Evolutionary conservation across 2,329 filamentous ascomycete species (phyloP), one percentile per base, ranked within the genome.

Genomic region (Xylariales sp.): DNA sequence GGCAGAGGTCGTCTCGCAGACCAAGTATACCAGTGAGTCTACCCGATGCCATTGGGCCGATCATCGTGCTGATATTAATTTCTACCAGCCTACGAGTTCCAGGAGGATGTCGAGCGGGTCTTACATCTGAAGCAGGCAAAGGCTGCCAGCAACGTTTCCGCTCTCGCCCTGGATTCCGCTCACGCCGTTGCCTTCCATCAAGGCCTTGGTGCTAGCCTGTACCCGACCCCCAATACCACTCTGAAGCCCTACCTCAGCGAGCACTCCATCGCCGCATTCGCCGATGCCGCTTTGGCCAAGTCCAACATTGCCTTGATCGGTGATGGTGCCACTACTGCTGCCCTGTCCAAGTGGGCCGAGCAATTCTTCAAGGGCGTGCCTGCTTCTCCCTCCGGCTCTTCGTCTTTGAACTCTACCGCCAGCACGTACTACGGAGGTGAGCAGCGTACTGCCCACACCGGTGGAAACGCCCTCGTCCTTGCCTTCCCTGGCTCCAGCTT

Each of bases 381-480:
- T 41, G 62, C 71, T 51, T 64, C 72, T 47, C 60, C 75, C 45
- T 63, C 66, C 51, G 65, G 69, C 57, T 67, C 72, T 54, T 64
- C 74, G 50, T 54, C 67, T 28, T 67, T 85, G 47, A 75, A 79
- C 60, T 69, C 71, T 45, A 66, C 78, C 50, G 72, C 85, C 47
- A 78, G 81, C 61, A 93, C 90, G 68, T 98, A 97, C 81, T 86
- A 81, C 59, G 93, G 93, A 63, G 94, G 93, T 59, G 89, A 98
- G 75, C 88, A 95, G 72, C 88, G 93, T 53, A 85, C 86, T 51
- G 74, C 85, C 47, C 85, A 88, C 64, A 74, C 72, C 43, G 72
- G 74, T 48, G 85, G 87, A 51, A 96, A 95, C 69, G 77, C 89
- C 29, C 63, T 95, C 53, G 86, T 95, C 51, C 80, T 98, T 59